A percentile compares a stretch with the other conserved stretches of the same genome.
phyloP scores from a whole-genome alignment of 768 basidiomycete genomes.

The Trametes maxima region DNA sequence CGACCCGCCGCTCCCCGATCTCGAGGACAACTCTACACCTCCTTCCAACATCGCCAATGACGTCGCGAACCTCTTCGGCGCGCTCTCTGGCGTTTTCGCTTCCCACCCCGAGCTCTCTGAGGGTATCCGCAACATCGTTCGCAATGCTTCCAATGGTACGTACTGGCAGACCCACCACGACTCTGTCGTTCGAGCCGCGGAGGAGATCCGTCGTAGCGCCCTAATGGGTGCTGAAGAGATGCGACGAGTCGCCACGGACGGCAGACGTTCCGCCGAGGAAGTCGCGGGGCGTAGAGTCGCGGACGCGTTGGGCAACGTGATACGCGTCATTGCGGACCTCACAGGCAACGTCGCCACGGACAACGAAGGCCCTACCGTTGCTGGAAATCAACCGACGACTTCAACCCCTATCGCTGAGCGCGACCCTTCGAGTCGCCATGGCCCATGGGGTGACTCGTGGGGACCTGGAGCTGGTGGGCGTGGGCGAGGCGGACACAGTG shows the following conservation, averaged over 20 bases:
- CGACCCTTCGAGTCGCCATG: neutral
- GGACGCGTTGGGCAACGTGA: slow-evolving; percentile 60
- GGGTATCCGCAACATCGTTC: slow-evolving; percentile 61
- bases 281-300: slow-evolving; percentile 66
- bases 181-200: slow-evolving; percentile 58
- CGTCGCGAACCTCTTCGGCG: slow-evolving; percentile 60
- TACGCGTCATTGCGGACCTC: slow-evolving; percentile 52
- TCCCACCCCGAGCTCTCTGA: slow-evolving; percentile 75
- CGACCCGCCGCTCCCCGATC: slow-evolving; percentile 53
- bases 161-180: slow-evolving; percentile 73
- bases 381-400: slow-evolving; percentile 18
- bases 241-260: slow-evolving; percentile 44
- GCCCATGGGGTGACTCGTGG: neutral
- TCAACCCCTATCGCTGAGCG: slow-evolving; percentile 26
- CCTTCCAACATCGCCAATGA: slow-evolving; percentile 47
- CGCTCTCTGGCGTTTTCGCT: slow-evolving; percentile 55
- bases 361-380: neutral
- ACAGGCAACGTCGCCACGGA: slow-evolving; percentile 16
- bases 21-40: slow-evolving; percentile 37
- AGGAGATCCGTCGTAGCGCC: slow-evolving; percentile 52
- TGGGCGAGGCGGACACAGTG: slow-evolving; percentile 8
- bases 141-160: slow-evolving; percentile 61
- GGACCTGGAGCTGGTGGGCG: neutral
- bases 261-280: slow-evolving; percentile 56
- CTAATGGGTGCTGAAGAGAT: slow-evolving; percentile 35